Percentiles rank a stretch among this genome's conserved stretches.
These are phyloP conservation scores for Isatis lusitanica DNA, from an alignment of 441 rosid genomes.

Conservation along the genomic window DNA sequence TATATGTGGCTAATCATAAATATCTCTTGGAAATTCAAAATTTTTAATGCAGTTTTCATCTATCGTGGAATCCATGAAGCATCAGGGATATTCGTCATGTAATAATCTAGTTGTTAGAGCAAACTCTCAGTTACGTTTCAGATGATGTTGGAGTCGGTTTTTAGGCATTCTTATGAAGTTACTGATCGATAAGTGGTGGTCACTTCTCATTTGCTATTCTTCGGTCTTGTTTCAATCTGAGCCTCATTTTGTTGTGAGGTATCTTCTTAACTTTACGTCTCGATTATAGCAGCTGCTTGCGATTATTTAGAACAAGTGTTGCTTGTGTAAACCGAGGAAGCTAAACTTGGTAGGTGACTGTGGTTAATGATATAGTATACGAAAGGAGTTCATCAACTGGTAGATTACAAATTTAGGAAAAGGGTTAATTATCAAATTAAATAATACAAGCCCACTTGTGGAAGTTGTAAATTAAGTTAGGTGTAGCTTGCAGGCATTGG, in stretches of 20 bases:
- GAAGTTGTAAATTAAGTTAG: not conserved
- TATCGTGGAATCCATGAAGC: not conserved
- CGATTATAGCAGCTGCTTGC: not conserved
- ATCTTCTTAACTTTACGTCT: not conserved
- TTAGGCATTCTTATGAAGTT: not conserved
- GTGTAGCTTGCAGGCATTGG: conserved; percentile 56
- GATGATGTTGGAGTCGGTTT: not conserved
- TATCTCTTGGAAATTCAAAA: no score
- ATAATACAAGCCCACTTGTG: conserved; percentile 13
- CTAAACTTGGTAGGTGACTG: conserved; percentile 14
- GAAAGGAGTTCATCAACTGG: not conserved
- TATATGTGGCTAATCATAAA: no score
- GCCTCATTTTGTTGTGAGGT: not conserved
- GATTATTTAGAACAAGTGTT: not conserved
- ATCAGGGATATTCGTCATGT: not conserved
- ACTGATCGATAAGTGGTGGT: not conserved
- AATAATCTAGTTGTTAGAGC: not conserved
- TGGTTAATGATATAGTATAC: conserved; percentile 1
- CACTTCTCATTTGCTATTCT: not conserved
- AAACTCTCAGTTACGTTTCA: not conserved
- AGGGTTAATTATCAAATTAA: conserved; percentile 28
- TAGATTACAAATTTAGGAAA: conserved; percentile 26
- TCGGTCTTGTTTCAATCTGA: not conserved
- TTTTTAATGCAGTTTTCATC: not conserved
- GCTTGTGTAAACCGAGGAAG: not conserved